Evolutionary conservation across 1,284 basidiomycete species (phyloP), one percentile per base, ranked within the genome.

Genomic region (Ceratobasidium sp.): DNA sequence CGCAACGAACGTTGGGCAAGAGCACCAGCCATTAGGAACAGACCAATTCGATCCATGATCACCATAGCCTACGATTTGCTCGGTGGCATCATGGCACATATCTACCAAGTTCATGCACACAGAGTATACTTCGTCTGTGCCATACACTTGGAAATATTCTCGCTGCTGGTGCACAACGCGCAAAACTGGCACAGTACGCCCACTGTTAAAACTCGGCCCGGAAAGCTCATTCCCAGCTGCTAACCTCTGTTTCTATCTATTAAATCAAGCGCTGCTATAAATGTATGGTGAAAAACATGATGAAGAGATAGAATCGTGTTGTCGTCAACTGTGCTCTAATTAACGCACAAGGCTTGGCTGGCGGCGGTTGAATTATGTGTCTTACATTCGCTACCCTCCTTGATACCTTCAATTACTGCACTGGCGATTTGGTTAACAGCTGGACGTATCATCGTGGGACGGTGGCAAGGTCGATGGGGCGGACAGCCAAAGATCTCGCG

Each of bases 181-280:
- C 7, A 46, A 9, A 34, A 69, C 66, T 69, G 22, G 24, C n/a
- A 31, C 14, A 24, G 27, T 4, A 37, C 3, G 5, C 27, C 31
- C 19, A 54, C 2, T 58, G 7, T 7, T 41, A 13, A 41, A 13
- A 41, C 7, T 27, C 13, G 46, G 29, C 4, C 22, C 29, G 2
- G 49, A 22, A 19, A 54, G 19, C 22, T 37, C 13, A 37, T 34
- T 16, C 1, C 1, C 39, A 34, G 16, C n/a, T 24, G 53, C 71
- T 74, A 31, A 77, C 76, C 75, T 56, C 61, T 69, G 1, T 31
- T 71, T 24, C 65, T 49, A 61, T 77, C 76, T 51, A 77, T 62
- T 7, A 77, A 61, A 66, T 77, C 75, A 29, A 77, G 61, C 22
- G 76, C 75, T 5, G 74, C 76, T n/a, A 77, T 62, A 58, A 77